Base-by-base conservation (phyloP, 208 protist species). In the Leishmania aethiopica region DNA sequence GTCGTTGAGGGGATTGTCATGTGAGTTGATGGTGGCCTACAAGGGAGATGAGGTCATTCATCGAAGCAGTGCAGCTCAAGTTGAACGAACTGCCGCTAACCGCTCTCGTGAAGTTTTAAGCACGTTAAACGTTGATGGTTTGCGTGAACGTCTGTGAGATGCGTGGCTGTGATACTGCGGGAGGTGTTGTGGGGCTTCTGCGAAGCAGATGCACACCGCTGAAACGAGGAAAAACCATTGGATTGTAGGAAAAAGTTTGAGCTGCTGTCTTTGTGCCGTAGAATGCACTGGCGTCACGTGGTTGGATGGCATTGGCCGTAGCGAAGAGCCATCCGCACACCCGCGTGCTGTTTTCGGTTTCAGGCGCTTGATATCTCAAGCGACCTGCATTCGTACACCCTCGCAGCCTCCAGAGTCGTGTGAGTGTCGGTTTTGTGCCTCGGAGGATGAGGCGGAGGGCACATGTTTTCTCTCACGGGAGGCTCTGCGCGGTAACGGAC, bases 101-200 rank as follows among this genome's bases (percentile, higher is more conserved):
- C 5, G 15, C 2, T 0, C 17, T 3, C 19, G 22, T 17, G 0
- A 0, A n/a, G 5, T 10, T 28, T 22, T 0, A 28, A 19, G 17
- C 3, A 71, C 32, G 35, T 22, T 25, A n/a, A 11, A 17, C 40
- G 17, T 49, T 71, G 19, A 15, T 47, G 11, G 10, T n/a, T 71
- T 13, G 35, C 37, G 40, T 71, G 35, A 45, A 25, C 64, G 13
- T 42, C 8, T 10, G 8, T 70, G n/a, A 22, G 0, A 45, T 37
- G 5, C 15, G 28, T 42, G 4, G 0, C 35, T 42, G n/a, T 1
- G 32, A 35, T 40, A 17, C 32, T 0, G 35, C 32, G 64, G 15
- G 6, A 70, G 2, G 11, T 6, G 0, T 70, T 1, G n/a, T 25
- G 32, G 11, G 28, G 13, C 64, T 37, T 42, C 13, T 42, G 13